Conservation (phyloP, 2,329 filamentous ascomycete species). For the Penicillium verrucosum region DNA sequence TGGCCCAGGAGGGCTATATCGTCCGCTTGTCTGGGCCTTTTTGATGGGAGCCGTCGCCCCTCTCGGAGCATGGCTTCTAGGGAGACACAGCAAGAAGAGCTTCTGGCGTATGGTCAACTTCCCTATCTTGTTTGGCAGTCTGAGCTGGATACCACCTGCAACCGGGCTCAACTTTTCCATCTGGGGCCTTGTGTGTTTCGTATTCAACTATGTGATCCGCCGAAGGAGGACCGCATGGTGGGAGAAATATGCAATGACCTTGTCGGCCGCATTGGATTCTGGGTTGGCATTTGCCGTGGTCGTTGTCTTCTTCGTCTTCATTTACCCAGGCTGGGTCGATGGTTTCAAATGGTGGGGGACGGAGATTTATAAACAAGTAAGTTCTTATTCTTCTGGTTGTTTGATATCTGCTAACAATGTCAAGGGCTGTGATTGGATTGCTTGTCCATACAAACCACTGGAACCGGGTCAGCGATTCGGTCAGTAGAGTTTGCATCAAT, state of each 20-base stretch:
- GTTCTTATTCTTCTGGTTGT: conserved; percentile 9
- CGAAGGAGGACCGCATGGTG: conserved; percentile 74
- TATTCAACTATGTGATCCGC: conserved; percentile 76
- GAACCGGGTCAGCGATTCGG: conserved; percentile 65
- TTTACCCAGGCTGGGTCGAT: conserved; percentile 74
- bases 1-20: conserved; percentile 69
- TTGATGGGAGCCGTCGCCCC: conserved; percentile 72
- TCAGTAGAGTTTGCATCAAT: conserved; percentile 36
- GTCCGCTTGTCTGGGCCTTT: conserved; percentile 77
- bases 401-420: neutral
- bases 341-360: conserved; percentile 85
- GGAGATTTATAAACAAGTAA: conserved; percentile 69
- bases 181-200: conserved; percentile 78
- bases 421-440: conserved; percentile 76
- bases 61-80: conserved; percentile 69
- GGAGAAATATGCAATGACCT: conserved; percentile 87
- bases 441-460: conserved; percentile 67
- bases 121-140: conserved; percentile 76
- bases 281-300: conserved; percentile 79
- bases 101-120: conserved; percentile 75
- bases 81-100: conserved; percentile 54
- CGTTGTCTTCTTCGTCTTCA: conserved; percentile 78
- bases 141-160: conserved; percentile 83
- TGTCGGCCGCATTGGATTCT: conserved; percentile 78
- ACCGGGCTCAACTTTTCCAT: conserved; percentile 82